Conservation (phyloP, 108 stramenopile genomes). For the Pelagomonas calceolata region DNA sequence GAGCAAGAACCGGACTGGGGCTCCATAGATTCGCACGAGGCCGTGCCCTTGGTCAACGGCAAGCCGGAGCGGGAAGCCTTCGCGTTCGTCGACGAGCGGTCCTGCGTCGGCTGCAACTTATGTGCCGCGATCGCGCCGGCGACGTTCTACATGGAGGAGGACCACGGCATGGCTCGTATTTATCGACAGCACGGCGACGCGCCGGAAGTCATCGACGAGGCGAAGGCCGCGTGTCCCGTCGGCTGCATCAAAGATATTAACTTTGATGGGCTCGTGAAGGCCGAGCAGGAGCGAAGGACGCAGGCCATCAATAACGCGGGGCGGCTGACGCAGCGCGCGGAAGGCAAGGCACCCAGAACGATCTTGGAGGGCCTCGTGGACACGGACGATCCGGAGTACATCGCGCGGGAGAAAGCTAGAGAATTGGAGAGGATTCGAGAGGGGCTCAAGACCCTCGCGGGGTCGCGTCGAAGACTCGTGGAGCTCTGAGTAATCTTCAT, state of each 20-base stretch:
- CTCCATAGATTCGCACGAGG: neutral
- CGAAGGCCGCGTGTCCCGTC: conserved; percentile 80
- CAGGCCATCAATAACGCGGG: conserved; percentile 63
- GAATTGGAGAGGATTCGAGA: neutral
- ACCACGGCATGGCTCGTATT: conserved; percentile 71
- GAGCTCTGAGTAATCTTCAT: no score
- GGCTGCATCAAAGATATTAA: conserved; percentile 84
- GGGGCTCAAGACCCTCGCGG: no score
- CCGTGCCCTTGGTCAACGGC: neutral
- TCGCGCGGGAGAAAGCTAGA: neutral
- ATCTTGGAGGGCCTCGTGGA: neutral
- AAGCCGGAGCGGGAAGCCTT: neutral
- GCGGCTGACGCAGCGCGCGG: neutral
- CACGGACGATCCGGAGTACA: neutral
- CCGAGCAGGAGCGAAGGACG: conserved; percentile 67
- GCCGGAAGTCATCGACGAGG: conserved; percentile 62
- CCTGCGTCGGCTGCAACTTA: conserved; percentile 77
- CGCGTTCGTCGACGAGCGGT: conserved; percentile 73
- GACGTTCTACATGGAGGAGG: conserved; percentile 82
- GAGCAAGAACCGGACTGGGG: neutral
- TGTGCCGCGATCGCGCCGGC: conserved; percentile 73
- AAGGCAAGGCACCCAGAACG: neutral
- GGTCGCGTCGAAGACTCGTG: no score
- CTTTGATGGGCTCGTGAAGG: conserved; percentile 59
- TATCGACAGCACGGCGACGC: conserved; percentile 85